A percentile compares a stretch with the other conserved stretches of the same genome.
These are phyloP conservation scores for Alternaria ventricosa DNA, from an alignment of 2,329 filamentous ascomycete genomes.

Conservation along the genomic window DNA sequence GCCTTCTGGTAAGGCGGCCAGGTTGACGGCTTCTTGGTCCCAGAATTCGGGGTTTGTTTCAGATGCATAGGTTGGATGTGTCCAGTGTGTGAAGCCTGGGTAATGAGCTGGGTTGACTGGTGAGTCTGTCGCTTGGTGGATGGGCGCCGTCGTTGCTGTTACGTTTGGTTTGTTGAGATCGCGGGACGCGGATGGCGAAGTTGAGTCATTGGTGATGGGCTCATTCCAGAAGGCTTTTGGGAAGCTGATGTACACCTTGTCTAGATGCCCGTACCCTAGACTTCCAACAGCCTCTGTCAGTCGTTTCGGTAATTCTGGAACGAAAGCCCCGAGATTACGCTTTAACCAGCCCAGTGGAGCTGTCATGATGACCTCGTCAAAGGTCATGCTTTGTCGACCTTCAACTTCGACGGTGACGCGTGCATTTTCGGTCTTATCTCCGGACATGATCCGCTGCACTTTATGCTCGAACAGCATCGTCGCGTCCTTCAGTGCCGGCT, in stretches of 20 bases:
- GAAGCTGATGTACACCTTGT: conserved; percentile 71
- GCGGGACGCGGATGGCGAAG: conserved; percentile 7
- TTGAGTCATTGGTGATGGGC: background rate
- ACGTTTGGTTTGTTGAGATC: conserved; percentile 42
- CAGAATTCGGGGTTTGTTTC: conserved; percentile 68
- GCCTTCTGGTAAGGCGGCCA: conserved; percentile 66
- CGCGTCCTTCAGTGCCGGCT: conserved; percentile 62
- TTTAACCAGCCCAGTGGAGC: conserved; percentile 67
- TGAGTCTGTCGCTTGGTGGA: conserved; percentile 40
- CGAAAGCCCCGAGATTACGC: conserved; percentile 56
- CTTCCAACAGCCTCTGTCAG: conserved; percentile 67
- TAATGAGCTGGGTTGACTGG: conserved; percentile 48
- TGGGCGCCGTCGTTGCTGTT: conserved; percentile 45
- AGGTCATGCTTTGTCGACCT: conserved; percentile 56
- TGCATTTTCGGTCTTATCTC: conserved; percentile 21
- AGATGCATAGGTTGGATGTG: conserved; percentile 70
- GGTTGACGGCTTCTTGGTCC: conserved; percentile 79
- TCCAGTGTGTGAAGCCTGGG: conserved; percentile 77
- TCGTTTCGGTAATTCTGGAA: conserved; percentile 64
- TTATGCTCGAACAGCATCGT: conserved; percentile 59
- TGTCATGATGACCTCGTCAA: conserved; percentile 74
- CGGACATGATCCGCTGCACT: conserved; percentile 53
- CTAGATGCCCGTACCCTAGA: conserved; percentile 73
- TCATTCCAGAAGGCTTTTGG: conserved; percentile 75
- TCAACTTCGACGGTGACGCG: conserved; percentile 53